A percentile compares a stretch with the other conserved stretches of the same genome.
phyloP scores from a whole-genome alignment of 129 eudicot genomes.

The Pulicaria dysenterica region DNA sequence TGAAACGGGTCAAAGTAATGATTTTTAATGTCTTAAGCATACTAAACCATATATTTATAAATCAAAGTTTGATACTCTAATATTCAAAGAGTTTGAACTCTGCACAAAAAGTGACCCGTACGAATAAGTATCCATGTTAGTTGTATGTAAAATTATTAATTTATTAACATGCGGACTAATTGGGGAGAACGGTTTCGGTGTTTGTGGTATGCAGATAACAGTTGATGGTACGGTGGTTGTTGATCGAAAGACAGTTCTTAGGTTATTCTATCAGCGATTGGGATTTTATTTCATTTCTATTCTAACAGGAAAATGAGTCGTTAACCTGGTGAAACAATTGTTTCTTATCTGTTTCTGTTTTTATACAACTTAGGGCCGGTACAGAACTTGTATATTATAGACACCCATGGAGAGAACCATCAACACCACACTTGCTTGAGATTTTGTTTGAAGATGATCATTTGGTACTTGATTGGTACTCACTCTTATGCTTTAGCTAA shows the following conservation, averaged over 20 bases:
- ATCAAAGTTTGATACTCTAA: too few relatives aligned
- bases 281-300: not conserved
- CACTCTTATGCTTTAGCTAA: constrained; percentile 12
- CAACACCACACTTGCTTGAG: constrained; percentile 71
- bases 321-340: not conserved
- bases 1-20: too few relatives aligned
- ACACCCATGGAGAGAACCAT: constrained; percentile 90
- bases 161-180: too few relatives aligned
- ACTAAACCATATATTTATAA: too few relatives aligned
- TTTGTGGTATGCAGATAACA: constrained; percentile 53
- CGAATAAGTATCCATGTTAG: too few relatives aligned
- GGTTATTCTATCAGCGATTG: constrained; percentile 35
- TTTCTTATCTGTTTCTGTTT: constrained; percentile 3
- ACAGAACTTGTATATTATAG: constrained; percentile 68
- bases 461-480: constrained; percentile 54
- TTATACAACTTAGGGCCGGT: constrained; percentile 47
- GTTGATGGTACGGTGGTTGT: constrained; percentile 56
- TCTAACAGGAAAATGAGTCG: not conserved
- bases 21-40: too few relatives aligned
- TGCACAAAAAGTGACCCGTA: too few relatives aligned
- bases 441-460: constrained; percentile 84
- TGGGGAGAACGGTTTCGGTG: too few relatives aligned
- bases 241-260: constrained; percentile 59
- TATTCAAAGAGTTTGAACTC: too few relatives aligned
- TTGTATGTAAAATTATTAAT: too few relatives aligned